phyloP scores from a whole-genome alignment of 371 early-diverging fungal species.

The Apophysomyces variabilis region DNA sequence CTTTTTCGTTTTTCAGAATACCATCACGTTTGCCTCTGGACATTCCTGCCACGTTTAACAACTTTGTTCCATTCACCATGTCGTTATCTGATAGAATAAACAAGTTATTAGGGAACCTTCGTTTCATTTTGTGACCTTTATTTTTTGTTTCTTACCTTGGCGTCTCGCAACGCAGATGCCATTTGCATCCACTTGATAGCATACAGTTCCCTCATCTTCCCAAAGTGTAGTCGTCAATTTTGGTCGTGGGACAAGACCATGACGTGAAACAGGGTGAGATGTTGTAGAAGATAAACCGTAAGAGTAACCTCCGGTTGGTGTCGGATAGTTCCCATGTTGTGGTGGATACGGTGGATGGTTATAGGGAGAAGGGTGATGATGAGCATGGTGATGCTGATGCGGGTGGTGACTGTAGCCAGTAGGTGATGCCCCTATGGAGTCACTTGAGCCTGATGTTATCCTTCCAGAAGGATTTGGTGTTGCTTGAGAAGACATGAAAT shows the following conservation, averaged over 20 bases:
- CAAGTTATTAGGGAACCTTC: not conserved
- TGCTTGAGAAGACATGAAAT: not conserved
- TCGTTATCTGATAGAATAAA: constrained; percentile 60
- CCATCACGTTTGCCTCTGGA: constrained; percentile 87
- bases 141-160: constrained; percentile 55
- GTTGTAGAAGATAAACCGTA: not conserved
- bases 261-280: not conserved
- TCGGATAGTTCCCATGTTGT: not conserved
- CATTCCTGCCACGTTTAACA: constrained; percentile 84
- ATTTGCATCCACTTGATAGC: constrained; percentile 78
- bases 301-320: not conserved
- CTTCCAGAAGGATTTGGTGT: constrained; percentile 7
- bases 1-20: constrained; percentile 85
- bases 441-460: not conserved
- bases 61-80: constrained; percentile 85
- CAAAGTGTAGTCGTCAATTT: constrained; percentile 75
- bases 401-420: constrained; percentile 1
- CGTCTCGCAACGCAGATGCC: constrained; percentile 82
- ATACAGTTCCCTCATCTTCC: constrained; percentile 82
- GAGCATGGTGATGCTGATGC: not conserved
- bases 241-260: constrained; percentile 41
- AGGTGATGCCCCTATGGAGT: constrained; percentile 1
- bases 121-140: not conserved
- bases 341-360: constrained; percentile 2
- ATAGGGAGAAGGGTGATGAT: not conserved